These are phyloP conservation scores for Hanseniaspora meyeri DNA, from an alignment of 805 yeast genomes.

Conservation along the genomic window DNA sequence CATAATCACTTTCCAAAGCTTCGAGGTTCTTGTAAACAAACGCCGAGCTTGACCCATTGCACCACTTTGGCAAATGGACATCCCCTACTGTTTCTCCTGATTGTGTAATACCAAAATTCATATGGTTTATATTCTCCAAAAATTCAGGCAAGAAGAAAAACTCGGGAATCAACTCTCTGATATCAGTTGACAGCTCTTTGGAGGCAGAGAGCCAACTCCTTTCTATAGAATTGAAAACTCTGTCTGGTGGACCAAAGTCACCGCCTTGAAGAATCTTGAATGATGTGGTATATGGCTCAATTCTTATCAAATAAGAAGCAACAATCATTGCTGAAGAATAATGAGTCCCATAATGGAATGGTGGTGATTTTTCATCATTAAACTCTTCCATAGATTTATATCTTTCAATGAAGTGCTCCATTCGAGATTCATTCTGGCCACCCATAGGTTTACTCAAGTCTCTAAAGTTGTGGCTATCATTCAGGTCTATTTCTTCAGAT, in stretches of 20 bases:
- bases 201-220: conserved; percentile 77
- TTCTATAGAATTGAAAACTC: conserved; percentile 62
- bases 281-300: conserved; percentile 72
- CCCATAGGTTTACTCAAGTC: conserved; percentile 88
- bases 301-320: conserved; percentile 60
- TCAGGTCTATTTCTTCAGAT: conserved; percentile 56
- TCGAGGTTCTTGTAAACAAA: conserved; percentile 67
- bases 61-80: conserved; percentile 75
- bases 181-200: conserved; percentile 71
- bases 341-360: conserved; percentile 88
- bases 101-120: conserved; percentile 61
- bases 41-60: conserved; percentile 58
- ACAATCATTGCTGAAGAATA: conserved; percentile 92
- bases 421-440: conserved; percentile 56
- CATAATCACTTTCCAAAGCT: conserved; percentile 74
- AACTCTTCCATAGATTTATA: conserved; percentile 58
- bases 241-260: conserved; percentile 75
- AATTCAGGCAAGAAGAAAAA: conserved; percentile 76
- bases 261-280: conserved; percentile 76
- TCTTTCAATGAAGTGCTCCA: conserved; percentile 52
- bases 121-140: conserved; percentile 48
- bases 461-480: conserved; percentile 49
- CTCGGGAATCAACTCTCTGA: conserved; percentile 77
- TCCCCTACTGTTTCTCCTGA: conserved; percentile 43
- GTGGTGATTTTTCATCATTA: conserved; percentile 47